These are phyloP conservation scores for Trichocomaceae sp. DNA, from an alignment of 2,329 filamentous ascomycete genomes.

Conservation along the genomic window DNA sequence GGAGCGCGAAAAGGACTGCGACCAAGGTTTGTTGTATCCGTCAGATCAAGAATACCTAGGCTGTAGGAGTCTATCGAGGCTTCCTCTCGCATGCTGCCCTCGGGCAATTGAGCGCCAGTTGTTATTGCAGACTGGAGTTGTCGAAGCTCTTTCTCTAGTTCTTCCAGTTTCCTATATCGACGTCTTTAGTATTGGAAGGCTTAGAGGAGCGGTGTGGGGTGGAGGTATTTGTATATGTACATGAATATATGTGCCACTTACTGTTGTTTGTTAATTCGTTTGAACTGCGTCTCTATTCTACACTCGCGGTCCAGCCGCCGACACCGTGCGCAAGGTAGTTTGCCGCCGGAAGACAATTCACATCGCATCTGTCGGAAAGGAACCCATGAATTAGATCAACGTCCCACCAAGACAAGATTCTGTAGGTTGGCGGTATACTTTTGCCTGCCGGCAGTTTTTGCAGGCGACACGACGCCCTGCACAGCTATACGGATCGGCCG, in stretches of 20 bases:
- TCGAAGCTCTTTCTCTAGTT: slow-evolving; percentile 7
- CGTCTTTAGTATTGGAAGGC: background rate
- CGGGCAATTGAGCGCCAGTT: background rate
- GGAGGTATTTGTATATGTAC: background rate
- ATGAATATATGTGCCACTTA: background rate
- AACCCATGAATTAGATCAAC: background rate
- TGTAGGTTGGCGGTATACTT: background rate
- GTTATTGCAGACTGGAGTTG: slow-evolving; percentile 6
- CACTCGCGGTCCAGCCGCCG: slow-evolving; percentile 9
- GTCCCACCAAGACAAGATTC: background rate
- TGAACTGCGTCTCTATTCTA: slow-evolving; percentile 6
- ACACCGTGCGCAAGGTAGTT: slow-evolving; percentile 7
- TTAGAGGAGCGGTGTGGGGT: no score
- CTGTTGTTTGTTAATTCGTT: slow-evolving; percentile 10
- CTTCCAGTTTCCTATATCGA: slow-evolving; percentile 8
- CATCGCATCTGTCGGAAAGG: slow-evolving; percentile 6
- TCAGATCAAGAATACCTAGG: background rate
- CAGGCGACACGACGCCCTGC: slow-evolving; percentile 7
- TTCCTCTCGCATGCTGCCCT: background rate
- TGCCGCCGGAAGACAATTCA: slow-evolving; percentile 7
- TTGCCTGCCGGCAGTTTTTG: slow-evolving; percentile 11
- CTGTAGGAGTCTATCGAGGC: background rate
- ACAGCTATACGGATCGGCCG: background rate
- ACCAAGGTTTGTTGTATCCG: background rate
- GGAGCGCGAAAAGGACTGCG: background rate